phyloP scores from a whole-genome alignment of 345 rosid species.

The Eucalyptus pumila region DNA sequence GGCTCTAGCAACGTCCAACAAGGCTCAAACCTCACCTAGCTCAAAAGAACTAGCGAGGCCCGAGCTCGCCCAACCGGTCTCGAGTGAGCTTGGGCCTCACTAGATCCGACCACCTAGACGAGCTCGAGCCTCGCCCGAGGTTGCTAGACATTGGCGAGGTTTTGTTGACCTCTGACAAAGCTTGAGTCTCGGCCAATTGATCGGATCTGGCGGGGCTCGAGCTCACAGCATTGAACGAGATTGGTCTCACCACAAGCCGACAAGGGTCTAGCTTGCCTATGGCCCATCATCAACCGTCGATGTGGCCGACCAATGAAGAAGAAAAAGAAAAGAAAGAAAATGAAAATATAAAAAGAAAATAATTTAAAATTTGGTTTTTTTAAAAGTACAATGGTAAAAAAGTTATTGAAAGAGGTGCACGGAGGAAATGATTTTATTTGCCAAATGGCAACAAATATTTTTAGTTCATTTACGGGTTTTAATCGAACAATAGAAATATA shows the following conservation, averaged over 20 bases:
- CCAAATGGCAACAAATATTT: fast-evolving
- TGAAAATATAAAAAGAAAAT: too few relatives aligned
- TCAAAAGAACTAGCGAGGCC: fast-evolving
- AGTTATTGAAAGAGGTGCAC: too few relatives aligned
- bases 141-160: too few relatives aligned
- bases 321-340: too few relatives aligned
- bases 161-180: too few relatives aligned
- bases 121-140: fast-evolving
- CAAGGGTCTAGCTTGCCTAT: too few relatives aligned
- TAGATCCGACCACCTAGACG: fast-evolving
- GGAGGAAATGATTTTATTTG: too few relatives aligned
- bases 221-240: fast-evolving
- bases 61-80: fast-evolving
- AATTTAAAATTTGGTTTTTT: too few relatives aligned
- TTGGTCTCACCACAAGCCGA: fast-evolving
- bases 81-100: too few relatives aligned
- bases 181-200: fast-evolving
- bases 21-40: fast-evolving
- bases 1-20: fast-evolving
- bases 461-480: fast-evolving
- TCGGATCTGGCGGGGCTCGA: fast-evolving
- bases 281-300: fast-evolving
- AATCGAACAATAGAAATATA: fast-evolving
- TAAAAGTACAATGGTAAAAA: too few relatives aligned
- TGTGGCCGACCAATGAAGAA: too few relatives aligned